Conservation (phyloP, 2,329 filamentous ascomycete species). For the Ceratocystiopsis brevicomis region DNA sequence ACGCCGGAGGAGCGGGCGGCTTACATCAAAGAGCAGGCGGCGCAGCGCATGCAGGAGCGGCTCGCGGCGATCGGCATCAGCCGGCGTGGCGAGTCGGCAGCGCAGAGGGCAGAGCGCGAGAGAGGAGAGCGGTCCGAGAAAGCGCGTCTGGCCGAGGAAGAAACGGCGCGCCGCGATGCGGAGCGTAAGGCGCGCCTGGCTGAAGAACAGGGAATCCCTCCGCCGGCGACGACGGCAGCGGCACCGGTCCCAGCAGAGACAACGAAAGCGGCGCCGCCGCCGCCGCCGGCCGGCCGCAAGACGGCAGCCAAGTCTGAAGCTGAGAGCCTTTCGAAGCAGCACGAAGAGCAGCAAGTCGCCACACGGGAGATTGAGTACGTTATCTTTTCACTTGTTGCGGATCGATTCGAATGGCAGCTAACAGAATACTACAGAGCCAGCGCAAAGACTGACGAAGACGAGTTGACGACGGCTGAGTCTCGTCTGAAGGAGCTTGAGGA, state of each 20-base stretch:
- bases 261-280: slow-evolving; percentile 44
- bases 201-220: slow-evolving; percentile 50
- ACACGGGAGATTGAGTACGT: slow-evolving; percentile 71
- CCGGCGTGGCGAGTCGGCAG: slow-evolving; percentile 62
- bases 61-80: slow-evolving; percentile 86
- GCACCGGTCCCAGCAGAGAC: slow-evolving; percentile 19
- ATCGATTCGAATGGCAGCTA: no score
- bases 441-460: slow-evolving; percentile 57
- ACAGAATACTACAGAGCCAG: slow-evolving; percentile 36
- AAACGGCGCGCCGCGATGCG: slow-evolving; percentile 73
- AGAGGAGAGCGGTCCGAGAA: slow-evolving; percentile 73
- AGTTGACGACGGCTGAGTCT: slow-evolving; percentile 60
- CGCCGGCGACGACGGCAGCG: slow-evolving; percentile 29
- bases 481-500: slow-evolving; percentile 81
- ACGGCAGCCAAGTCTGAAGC: slow-evolving; percentile 38
- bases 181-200: slow-evolving; percentile 70
- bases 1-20: slow-evolving; percentile 87
- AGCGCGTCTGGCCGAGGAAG: slow-evolving; percentile 75
- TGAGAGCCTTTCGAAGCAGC: slow-evolving; percentile 48
- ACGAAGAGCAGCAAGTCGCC: slow-evolving; percentile 55
- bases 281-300: slow-evolving; percentile 26
- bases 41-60: slow-evolving; percentile 90
- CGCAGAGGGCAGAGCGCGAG: slow-evolving; percentile 77
- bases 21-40: slow-evolving; percentile 92
- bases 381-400: background rate